A percentile compares a stretch with the other conserved stretches of the same genome.
Evolutionary conservation across 2,329 filamentous ascomycete species (phyloP).

Genomic region (Xylaria sp.): DNA sequence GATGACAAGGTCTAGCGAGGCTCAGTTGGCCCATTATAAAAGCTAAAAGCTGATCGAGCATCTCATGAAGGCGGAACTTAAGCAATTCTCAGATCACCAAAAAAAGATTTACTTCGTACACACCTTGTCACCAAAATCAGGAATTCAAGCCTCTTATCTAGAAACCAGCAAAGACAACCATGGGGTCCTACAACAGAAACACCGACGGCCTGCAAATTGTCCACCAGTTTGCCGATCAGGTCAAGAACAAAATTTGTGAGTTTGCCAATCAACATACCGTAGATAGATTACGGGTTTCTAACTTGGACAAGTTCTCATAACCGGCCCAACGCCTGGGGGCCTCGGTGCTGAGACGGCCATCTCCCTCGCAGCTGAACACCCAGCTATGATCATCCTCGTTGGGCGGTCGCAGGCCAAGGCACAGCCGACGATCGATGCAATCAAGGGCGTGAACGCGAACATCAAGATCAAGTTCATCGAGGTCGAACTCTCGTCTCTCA

Average conservation of each 20-base stretch:
- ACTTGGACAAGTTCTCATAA: constrained; percentile 39
- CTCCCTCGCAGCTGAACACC: constrained; percentile 39
- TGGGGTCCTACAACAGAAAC: constrained; percentile 29
- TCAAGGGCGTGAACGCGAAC: constrained; percentile 31
- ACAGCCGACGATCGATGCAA: constrained; percentile 38
- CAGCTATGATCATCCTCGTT: constrained; percentile 39
- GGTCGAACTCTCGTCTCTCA: constrained; percentile 38
- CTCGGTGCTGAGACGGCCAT: constrained; percentile 42
- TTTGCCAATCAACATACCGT: not conserved
- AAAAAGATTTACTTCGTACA: not conserved
- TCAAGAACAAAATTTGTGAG: constrained; percentile 25
- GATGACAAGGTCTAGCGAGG: not conserved
- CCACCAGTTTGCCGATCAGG: constrained; percentile 35
- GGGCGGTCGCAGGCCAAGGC: constrained; percentile 37
- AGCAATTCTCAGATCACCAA: not conserved
- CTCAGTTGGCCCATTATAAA: constrained; percentile 16
- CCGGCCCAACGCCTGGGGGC: constrained; percentile 41
- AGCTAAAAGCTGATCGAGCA: not conserved
- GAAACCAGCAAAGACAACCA: constrained; percentile 14
- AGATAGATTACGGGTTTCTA: not conserved
- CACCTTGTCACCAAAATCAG: not conserved
- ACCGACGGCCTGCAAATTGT: constrained; percentile 31
- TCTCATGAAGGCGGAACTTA: not conserved
- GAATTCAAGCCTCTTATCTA: not conserved
- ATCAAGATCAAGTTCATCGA: constrained; percentile 38